phyloP scores from a whole-genome alignment of 2,329 filamentous ascomycete species.

The Didymosphaeria variabile region DNA sequence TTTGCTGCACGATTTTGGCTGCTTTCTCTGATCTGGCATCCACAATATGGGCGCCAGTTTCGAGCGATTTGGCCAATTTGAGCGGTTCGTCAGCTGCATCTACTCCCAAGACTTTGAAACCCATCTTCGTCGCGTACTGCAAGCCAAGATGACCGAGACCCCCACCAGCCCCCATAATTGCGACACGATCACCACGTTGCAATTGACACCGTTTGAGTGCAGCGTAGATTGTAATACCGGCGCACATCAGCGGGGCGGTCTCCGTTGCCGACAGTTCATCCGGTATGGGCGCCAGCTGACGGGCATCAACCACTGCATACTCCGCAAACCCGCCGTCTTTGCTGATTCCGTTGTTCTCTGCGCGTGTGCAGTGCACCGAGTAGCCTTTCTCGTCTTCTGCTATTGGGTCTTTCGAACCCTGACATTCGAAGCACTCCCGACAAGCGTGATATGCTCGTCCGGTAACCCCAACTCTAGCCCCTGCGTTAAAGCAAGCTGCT shows the following conservation, averaged over 20 bases:
- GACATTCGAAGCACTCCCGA: slow-evolving; percentile 54
- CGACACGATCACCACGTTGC: slow-evolving; percentile 45
- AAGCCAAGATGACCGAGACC: slow-evolving; percentile 44
- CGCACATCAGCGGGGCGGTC: slow-evolving; percentile 55
- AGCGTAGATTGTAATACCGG: slow-evolving; percentile 54
- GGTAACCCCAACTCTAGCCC: slow-evolving; percentile 53
- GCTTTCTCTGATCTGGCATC: slow-evolving; percentile 51
- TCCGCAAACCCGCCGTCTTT: slow-evolving; percentile 53
- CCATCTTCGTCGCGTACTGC: slow-evolving; percentile 44
- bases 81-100: slow-evolving; percentile 51
- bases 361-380: slow-evolving; percentile 50
- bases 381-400: slow-evolving; percentile 50
- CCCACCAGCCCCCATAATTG: slow-evolving; percentile 53
- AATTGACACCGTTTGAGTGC: slow-evolving; percentile 51
- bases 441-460: slow-evolving; percentile 55
- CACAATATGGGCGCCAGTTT: slow-evolving; percentile 47
- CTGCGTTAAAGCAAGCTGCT: slow-evolving; percentile 11
- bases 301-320: slow-evolving; percentile 54
- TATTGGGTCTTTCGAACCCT: slow-evolving; percentile 32
- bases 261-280: slow-evolving; percentile 47
- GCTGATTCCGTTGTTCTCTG: slow-evolving; percentile 44
- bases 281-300: slow-evolving; percentile 50
- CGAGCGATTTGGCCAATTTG: slow-evolving; percentile 44
- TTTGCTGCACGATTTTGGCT: slow-evolving; percentile 36
- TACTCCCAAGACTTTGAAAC: slow-evolving; percentile 48